Percentiles rank a stretch among this genome's conserved stretches.
Evolutionary conservation across 1,284 basidiomycete genomes (phyloP).

Genomic region (Cystobasidiaceae sp.): DNA sequence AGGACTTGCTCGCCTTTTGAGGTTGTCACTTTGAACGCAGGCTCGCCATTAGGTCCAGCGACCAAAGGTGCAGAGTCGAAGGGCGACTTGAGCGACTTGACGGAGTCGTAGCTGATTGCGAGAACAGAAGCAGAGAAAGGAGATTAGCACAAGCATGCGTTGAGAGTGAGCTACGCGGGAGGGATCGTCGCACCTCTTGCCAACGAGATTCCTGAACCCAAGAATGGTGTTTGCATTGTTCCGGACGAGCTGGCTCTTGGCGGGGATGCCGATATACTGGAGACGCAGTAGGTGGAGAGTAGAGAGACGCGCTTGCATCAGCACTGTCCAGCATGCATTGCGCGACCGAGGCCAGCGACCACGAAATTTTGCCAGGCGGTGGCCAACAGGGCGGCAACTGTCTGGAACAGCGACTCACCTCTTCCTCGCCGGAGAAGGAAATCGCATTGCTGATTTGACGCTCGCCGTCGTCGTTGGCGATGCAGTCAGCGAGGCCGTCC

Average conservation of each 20-base stretch:
- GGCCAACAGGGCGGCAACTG: conserved; percentile 16
- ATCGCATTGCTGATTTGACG: conserved; percentile 94
- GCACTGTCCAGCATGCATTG: neutral
- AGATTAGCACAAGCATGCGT: neutral
- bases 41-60: conserved; percentile 50
- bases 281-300: neutral
- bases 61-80: conserved; percentile 83
- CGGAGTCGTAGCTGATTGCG: conserved; percentile 47
- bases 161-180: conserved; percentile 23
- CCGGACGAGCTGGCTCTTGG: conserved; percentile 89
- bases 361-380: neutral
- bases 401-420: conserved; percentile 54
- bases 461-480: conserved; percentile 97
- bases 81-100: conserved; percentile 70
- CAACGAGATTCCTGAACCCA: conserved; percentile 87
- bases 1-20: conserved; percentile 64
- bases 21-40: conserved; percentile 67
- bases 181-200: conserved; percentile 64
- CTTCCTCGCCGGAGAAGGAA: conserved; percentile 84
- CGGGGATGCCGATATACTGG: conserved; percentile 94
- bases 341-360: neutral
- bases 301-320: neutral
- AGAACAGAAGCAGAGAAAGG: conserved; percentile 49
- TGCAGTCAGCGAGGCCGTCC: conserved; percentile 86
- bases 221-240: conserved; percentile 92